These are phyloP conservation scores for Coniochaeta ligniaria DNA, from an alignment of 2,329 filamentous ascomycete genomes.

Conservation along the genomic window DNA sequence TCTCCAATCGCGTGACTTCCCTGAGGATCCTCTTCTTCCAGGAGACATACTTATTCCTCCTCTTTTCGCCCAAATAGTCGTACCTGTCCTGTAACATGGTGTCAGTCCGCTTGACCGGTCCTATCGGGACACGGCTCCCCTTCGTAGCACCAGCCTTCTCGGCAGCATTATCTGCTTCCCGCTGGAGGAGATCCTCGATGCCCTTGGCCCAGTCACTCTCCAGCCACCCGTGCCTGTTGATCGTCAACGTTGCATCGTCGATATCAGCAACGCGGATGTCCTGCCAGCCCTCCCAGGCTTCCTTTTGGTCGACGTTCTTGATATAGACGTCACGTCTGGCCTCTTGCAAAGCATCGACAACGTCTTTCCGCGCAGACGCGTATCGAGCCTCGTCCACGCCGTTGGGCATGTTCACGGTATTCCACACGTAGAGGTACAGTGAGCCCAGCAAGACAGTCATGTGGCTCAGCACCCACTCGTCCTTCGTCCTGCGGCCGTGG, in stretches of 20 bases:
- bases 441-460: conserved; percentile 50
- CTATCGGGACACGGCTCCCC: conserved; percentile 26
- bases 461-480: conserved; percentile 42
- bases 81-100: conserved; percentile 73
- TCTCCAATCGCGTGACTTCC: conserved; percentile 32
- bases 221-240: conserved; percentile 51
- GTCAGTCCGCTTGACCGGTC: conserved; percentile 38
- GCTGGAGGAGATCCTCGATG: conserved; percentile 44
- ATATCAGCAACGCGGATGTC: conserved; percentile 45
- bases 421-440: conserved; percentile 52
- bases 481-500: conserved; percentile 33
- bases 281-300: conserved; percentile 47
- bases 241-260: conserved; percentile 48
- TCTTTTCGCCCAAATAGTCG: conserved; percentile 61
- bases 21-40: conserved; percentile 59
- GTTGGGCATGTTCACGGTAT: conserved; percentile 35
- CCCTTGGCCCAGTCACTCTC: conserved; percentile 56
- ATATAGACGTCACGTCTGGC: conserved; percentile 32
- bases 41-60: conserved; percentile 48
- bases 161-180: conserved; percentile 8
- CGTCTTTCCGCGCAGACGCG: conserved; percentile 35
- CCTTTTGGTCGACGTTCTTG: conserved; percentile 30
- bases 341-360: conserved; percentile 33
- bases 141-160: conserved; percentile 22
- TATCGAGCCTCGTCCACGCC: conserved; percentile 35